Base-by-base conservation (phyloP, 495 filamentous ascomycete genomes). In the Lindgomyces ingoldianus region DNA sequence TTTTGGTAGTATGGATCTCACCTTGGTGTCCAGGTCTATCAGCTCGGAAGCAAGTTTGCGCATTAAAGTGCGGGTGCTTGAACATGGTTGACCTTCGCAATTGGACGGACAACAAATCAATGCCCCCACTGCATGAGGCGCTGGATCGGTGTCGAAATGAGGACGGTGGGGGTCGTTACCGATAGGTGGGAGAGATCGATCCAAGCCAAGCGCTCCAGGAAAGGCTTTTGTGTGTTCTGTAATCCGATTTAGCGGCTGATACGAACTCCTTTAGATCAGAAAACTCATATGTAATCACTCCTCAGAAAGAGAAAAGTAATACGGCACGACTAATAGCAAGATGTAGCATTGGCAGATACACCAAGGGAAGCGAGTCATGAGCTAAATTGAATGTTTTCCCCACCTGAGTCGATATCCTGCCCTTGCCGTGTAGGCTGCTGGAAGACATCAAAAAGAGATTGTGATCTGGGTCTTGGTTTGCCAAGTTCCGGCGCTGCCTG, bases 31-130 rank as follows among this genome's bases (percentile, higher is more conserved):
- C 21, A 67, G 48, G 33, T 46, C 25, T 52, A 57, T 25, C 33
- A 70, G 39, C 60, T 67, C 68, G 22, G 59, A 54, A 60, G 68
- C 63, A 46, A 70, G 54, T 53, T 52, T 64, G 46, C 54, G 68
- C 25, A 70, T 60, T 56, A 67, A 49, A 48, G 16, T 59, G 33
- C 68, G 68, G 24, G 62, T 24, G 36, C 49, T 64, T 41, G 53
- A 56, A 33, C 68, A 70, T 64, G 29, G 52, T 49, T 59, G 52
- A 42, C 68, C 63, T 26, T 41, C n/a, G 44, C 68, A 70, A 33
- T 47, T 30, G 42, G 59, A 42, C 16, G 53, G 24, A 64, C 68
- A 70, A 45, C 68, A 70, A 54, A 60, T 57, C 36, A 53, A 19
- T 47, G 33, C 25, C 57, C 64, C 57, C 58, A 50, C 50, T 16